Percentiles rank a stretch among this genome's conserved stretches.
phyloP scores from a whole-genome alignment of 192 early-diverging fungal genomes.

The Glomus cerebriforme region DNA sequence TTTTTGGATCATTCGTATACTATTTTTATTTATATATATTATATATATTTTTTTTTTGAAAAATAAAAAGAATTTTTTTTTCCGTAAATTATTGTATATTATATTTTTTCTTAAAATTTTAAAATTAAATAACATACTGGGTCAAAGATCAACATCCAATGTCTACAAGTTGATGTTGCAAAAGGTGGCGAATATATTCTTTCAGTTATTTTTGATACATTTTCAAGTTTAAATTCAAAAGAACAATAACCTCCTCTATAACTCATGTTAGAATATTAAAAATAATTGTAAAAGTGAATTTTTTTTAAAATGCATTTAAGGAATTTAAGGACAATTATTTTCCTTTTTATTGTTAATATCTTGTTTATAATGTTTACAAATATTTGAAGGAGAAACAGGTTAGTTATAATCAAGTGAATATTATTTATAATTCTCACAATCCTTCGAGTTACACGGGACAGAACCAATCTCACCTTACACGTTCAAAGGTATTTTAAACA shows the following conservation, averaged over 20 bases:
- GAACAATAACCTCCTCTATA: background rate
- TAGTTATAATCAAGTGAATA: background rate
- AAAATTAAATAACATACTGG: background rate
- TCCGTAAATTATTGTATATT: background rate
- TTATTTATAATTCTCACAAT: background rate
- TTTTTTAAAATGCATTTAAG: too few relatives aligned
- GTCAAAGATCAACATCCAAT: conserved; percentile 9
- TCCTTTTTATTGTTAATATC: background rate
- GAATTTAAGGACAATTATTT: background rate
- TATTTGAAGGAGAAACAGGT: background rate
- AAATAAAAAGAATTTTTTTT: background rate
- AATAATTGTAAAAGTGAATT: background rate
- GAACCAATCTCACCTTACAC: background rate
- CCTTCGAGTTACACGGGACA: background rate
- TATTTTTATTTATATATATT: background rate
- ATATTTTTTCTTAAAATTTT: too few relatives aligned
- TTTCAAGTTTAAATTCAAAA: background rate
- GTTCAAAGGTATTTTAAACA: background rate
- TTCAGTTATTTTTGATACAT: background rate
- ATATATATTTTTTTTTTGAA: background rate
- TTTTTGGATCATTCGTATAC: background rate
- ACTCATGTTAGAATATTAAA: background rate
- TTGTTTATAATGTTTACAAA: background rate
- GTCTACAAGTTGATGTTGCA: background rate
- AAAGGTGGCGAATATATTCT: background rate